Evolutionary conservation across 2,329 filamentous ascomycete species (phyloP).

Genomic region (Aureobasidium sp.): DNA sequence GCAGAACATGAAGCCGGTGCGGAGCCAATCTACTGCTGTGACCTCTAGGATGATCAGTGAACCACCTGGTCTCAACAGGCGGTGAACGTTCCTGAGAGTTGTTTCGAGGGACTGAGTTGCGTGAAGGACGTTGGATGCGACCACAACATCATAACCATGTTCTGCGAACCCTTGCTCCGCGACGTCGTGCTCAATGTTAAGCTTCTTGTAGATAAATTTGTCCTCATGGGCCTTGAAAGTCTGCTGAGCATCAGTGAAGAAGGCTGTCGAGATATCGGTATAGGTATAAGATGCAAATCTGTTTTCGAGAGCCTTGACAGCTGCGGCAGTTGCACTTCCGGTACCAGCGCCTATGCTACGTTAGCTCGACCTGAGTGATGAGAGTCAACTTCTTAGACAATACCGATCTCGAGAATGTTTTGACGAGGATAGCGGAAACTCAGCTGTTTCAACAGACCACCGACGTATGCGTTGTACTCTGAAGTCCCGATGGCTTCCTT

Average conservation of each 20-base stretch:
- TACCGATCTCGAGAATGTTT: conserved; percentile 40
- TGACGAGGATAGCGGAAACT: conserved; percentile 37
- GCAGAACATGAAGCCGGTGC: conserved; percentile 27
- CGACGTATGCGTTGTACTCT: background rate
- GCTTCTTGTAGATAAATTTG: background rate
- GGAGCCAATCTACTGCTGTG: conserved; percentile 25
- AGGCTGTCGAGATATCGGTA: conserved; percentile 40
- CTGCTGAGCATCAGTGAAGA: conserved; percentile 24
- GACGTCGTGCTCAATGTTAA: conserved; percentile 24
- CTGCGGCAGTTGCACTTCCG: conserved; percentile 40
- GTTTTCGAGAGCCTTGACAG: conserved; percentile 28
- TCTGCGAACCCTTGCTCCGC: conserved; percentile 44
- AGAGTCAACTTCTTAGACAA: too few relatives aligned
- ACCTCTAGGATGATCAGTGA: conserved; percentile 23
- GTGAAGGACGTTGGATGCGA: conserved; percentile 26
- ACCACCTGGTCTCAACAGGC: conserved; percentile 26
- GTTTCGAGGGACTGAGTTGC: conserved; percentile 21
- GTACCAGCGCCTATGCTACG: too few relatives aligned
- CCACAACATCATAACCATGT: conserved; percentile 24
- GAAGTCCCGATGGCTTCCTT: background rate
- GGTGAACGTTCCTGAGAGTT: conserved; percentile 23
- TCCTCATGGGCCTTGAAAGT: background rate
- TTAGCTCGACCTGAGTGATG: too few relatives aligned
- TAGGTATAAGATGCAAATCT: conserved; percentile 38
- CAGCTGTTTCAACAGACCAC: conserved; percentile 27